Conservation (phyloP, 129 eudicot genomes). For the Erigeron canadensis region DNA sequence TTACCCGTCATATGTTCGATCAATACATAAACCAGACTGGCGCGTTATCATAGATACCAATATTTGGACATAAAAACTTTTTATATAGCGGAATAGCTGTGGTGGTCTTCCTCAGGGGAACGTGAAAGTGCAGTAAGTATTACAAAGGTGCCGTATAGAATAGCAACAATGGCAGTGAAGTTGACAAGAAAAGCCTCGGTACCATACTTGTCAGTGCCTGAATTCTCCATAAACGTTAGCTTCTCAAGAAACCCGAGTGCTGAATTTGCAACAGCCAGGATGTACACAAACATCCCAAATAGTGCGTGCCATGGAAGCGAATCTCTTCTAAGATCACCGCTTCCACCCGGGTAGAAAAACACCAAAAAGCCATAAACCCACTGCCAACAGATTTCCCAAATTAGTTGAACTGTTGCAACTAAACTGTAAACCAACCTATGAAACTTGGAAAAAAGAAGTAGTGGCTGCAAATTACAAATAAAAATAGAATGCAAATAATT, state of each 20-base stretch:
- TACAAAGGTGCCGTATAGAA: slow-evolving; percentile 81
- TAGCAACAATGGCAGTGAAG: slow-evolving; percentile 83
- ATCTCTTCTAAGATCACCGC: slow-evolving; percentile 51
- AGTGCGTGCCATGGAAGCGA: slow-evolving; percentile 92
- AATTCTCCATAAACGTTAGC: slow-evolving; percentile 81
- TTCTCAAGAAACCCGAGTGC: slow-evolving; percentile 86
- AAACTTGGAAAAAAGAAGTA: neutral
- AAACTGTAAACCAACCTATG: neutral
- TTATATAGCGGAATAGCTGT: slow-evolving; percentile 68
- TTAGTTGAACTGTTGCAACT: slow-evolving; percentile 6
- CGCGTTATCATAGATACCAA: neutral
- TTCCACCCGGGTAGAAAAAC: slow-evolving; percentile 94
- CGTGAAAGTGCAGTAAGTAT: slow-evolving; percentile 58
- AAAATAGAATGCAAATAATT: neutral
- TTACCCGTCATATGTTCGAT: slow-evolving; percentile 11
- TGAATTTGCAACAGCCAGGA: slow-evolving; percentile 75
- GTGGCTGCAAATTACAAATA: neutral
- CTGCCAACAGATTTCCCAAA: slow-evolving; percentile 41
- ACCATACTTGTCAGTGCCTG: slow-evolving; percentile 72
- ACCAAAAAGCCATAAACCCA: slow-evolving; percentile 86
- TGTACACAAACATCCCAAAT: slow-evolving; percentile 68
- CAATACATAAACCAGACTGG: slow-evolving; percentile 14
- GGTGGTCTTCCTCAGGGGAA: slow-evolving; percentile 46
- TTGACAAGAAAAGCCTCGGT: slow-evolving; percentile 92
- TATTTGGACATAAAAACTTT: slow-evolving; percentile 10